These are phyloP conservation scores for Melastoma malabathricum DNA, from an alignment of 345 rosid genomes.

Conservation along the genomic window DNA sequence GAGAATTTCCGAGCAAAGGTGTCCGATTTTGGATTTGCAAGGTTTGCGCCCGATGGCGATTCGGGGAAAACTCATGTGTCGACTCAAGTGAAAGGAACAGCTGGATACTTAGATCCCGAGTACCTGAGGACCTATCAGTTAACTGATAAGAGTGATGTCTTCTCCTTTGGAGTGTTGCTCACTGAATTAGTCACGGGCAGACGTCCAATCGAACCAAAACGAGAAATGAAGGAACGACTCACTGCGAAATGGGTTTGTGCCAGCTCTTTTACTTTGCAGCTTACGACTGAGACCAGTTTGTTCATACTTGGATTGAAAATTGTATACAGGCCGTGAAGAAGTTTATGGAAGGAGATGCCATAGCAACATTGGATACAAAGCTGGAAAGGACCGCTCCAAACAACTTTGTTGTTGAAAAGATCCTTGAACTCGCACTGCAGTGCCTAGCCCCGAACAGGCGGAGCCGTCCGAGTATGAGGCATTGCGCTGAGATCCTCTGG, in stretches of 20 bases:
- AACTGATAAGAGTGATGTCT: slow-evolving; percentile 90
- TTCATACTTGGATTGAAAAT: not conserved
- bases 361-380: slow-evolving; percentile 50
- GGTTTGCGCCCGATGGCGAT: slow-evolving; percentile 60
- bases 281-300: not conserved
- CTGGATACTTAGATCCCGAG: slow-evolving; percentile 89
- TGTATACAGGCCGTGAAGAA: slow-evolving; percentile 63
- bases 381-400: slow-evolving; percentile 36
- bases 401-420: slow-evolving; percentile 51
- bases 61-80: slow-evolving; percentile 88
- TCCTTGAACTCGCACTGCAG: slow-evolving; percentile 56
- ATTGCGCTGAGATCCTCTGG: slow-evolving; percentile 81
- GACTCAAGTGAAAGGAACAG: slow-evolving; percentile 97
- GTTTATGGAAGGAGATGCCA: slow-evolving; percentile 51
- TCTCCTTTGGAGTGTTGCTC: slow-evolving; percentile 79
- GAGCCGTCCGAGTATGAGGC: slow-evolving; percentile 67
- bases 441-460: slow-evolving; percentile 68
- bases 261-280: slow-evolving; percentile 2
- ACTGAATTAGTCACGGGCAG: slow-evolving; percentile 71
- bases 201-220: slow-evolving; percentile 71
- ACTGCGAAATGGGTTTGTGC: slow-evolving; percentile 68
- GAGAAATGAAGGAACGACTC: slow-evolving; percentile 60
- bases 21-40: slow-evolving; percentile 83
- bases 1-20: slow-evolving; percentile 87
- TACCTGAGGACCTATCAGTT: slow-evolving; percentile 79